Conservation (phyloP, 768 basidiomycete genomes). For the Termitomyces sp. region DNA sequence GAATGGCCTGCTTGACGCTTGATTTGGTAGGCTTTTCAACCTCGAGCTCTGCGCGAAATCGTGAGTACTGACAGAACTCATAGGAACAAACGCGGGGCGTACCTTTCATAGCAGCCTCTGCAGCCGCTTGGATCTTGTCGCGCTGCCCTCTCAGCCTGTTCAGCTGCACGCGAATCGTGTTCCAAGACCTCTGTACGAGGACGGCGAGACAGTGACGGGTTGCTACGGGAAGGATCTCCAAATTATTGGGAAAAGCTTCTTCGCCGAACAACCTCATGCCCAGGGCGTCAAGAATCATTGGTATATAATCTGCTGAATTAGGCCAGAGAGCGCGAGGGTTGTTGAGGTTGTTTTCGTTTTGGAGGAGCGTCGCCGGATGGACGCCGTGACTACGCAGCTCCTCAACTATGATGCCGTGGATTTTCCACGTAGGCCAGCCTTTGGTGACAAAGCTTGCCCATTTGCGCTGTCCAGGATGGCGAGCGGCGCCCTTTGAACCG, state of each 20-base stretch:
- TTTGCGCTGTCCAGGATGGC: constrained; percentile 10
- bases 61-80: no score
- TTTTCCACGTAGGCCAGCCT: constrained; percentile 8
- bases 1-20: constrained; percentile 1
- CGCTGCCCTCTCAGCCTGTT: not conserved
- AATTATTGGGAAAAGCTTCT: not conserved
- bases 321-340: constrained; percentile 1
- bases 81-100: not conserved
- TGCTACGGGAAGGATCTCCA: not conserved
- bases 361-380: constrained; percentile 11
- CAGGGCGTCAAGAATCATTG: constrained; percentile 4
- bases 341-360: not conserved
- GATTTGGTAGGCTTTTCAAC: not conserved
- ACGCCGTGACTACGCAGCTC: constrained; percentile 5
- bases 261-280: constrained; percentile 6
- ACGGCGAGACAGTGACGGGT: not conserved
- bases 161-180: not conserved
- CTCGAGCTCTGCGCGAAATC: not conserved
- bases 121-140: not conserved
- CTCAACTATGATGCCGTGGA: constrained; percentile 9
- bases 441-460: constrained; percentile 11
- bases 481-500: not conserved
- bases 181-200: constrained; percentile 5
- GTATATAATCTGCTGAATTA: constrained; percentile 2
- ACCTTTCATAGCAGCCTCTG: constrained; percentile 7